phyloP scores from a whole-genome alignment of 1,284 basidiomycete genomes.

The Schizophyllum amplum region DNA sequence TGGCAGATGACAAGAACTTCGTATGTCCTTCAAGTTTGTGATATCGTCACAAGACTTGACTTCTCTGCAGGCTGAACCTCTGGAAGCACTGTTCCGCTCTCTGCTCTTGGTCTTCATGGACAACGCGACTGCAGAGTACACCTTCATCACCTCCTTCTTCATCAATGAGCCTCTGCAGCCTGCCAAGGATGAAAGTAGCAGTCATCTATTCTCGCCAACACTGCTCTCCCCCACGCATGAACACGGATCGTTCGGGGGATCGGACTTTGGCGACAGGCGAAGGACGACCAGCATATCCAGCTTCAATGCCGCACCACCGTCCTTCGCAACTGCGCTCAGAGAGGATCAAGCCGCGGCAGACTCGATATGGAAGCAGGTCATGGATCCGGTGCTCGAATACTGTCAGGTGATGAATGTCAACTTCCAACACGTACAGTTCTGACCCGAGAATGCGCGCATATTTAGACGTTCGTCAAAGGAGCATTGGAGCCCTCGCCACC shows the following conservation, averaged over 20 bases:
- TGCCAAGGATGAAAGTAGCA: constrained; percentile 26
- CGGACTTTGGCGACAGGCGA: constrained; percentile 30
- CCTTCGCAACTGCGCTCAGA: constrained; percentile 34
- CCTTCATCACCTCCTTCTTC: constrained; percentile 83
- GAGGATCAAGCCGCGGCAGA: constrained; percentile 51
- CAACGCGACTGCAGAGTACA: constrained; percentile 86
- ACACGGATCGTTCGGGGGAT: constrained; percentile 30
- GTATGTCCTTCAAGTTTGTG: constrained; percentile 38
- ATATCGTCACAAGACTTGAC: constrained; percentile 2
- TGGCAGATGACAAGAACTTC: constrained; percentile 79
- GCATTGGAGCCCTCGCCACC: constrained; percentile 65
- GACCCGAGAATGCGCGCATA: constrained; percentile 2
- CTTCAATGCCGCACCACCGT: constrained; percentile 16
- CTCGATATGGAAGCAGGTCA: constrained; percentile 82
- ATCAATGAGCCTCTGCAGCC: constrained; percentile 28
- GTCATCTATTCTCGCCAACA: constrained; percentile 5
- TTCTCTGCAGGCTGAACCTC: constrained; percentile 61
- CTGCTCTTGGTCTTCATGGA: constrained; percentile 85
- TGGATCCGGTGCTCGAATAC: constrained; percentile 84
- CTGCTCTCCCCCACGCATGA: constrained; percentile 33
- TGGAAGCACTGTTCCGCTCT: constrained; percentile 81
- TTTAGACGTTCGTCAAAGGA: constrained; percentile 59
- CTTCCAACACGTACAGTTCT: background rate
- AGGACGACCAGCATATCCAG: constrained; percentile 19
- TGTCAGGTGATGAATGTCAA: constrained; percentile 42